These are phyloP conservation scores for Hortiboletus campestris DNA, from an alignment of 768 basidiomycete species.

Conservation along the genomic window DNA sequence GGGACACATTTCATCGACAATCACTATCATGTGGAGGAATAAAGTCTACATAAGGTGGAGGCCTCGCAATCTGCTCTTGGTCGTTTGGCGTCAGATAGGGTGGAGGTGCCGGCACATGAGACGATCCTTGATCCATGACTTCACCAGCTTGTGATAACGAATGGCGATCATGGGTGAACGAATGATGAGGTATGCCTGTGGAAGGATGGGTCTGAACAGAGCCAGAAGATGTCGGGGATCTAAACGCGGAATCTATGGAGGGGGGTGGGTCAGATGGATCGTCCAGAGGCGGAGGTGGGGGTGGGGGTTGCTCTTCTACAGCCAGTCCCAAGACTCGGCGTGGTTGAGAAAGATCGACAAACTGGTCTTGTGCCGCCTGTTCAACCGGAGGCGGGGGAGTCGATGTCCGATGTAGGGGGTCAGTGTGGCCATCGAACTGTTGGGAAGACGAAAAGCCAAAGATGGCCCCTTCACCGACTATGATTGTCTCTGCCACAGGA, in stretches of 20 bases:
- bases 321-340: slow-evolving; percentile 60
- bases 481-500: slow-evolving; percentile 32
- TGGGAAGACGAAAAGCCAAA: slow-evolving; percentile 72
- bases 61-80: slow-evolving; percentile 52
- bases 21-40: slow-evolving; percentile 12
- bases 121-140: slow-evolving; percentile 34
- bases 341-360: slow-evolving; percentile 57
- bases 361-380: slow-evolving; percentile 65
- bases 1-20: slow-evolving; percentile 9
- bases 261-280: slow-evolving; percentile 89
- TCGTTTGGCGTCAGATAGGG: slow-evolving; percentile 63
- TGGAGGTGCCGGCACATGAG: slow-evolving; percentile 67
- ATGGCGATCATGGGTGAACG: slow-evolving; percentile 33
- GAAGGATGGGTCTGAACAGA: slow-evolving; percentile 18
- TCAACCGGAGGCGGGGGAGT: slow-evolving; percentile 79
- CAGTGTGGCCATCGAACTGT: slow-evolving; percentile 81
- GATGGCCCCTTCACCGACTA: slow-evolving; percentile 71
- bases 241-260: slow-evolving; percentile 80
- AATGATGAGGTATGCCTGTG: slow-evolving; percentile 30
- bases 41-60: slow-evolving; percentile 65
- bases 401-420: slow-evolving; percentile 57
- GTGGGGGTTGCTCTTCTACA: slow-evolving; percentile 58
- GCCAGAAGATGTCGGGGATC: slow-evolving; percentile 31
- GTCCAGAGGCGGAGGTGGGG: slow-evolving; percentile 80
- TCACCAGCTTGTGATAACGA: slow-evolving; percentile 34